These are phyloP conservation scores for Trichoderma aggressivum DNA, from an alignment of 2,329 filamentous ascomycete species.

Conservation along the genomic window DNA sequence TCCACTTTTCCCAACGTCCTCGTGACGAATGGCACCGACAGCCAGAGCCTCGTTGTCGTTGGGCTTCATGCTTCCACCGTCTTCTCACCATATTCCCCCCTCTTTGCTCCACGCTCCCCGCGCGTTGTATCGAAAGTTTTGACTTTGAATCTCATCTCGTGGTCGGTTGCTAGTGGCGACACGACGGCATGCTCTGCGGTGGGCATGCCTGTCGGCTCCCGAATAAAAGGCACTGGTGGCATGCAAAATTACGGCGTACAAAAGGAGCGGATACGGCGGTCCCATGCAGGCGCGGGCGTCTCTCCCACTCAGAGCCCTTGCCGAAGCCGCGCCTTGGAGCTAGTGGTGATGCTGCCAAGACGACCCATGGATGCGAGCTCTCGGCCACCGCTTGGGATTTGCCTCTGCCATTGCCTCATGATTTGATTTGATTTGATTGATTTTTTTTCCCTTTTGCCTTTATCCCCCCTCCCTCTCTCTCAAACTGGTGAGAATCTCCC, in stretches of 20 bases:
- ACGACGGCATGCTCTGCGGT: neutral
- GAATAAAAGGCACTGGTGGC: neutral
- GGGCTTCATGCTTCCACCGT: neutral
- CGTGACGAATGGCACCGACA: neutral
- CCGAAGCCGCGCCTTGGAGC: neutral
- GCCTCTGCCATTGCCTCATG: neutral
- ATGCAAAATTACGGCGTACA: neutral
- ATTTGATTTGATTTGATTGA: neutral
- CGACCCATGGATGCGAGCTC: neutral
- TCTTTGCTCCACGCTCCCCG: neutral
- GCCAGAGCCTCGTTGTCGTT: neutral
- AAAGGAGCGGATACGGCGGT: neutral
- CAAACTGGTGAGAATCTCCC: neutral
- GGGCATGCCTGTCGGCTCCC: neutral
- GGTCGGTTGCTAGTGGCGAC: constrained; percentile 6
- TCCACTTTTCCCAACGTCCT: neutral
- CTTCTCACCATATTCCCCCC: neutral
- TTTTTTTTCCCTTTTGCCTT: neutral
- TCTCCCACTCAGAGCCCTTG: neutral
- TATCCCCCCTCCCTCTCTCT: neutral
- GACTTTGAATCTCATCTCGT: constrained; percentile 1
- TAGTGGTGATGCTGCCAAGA: constrained; percentile 1
- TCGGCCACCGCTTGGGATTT: neutral
- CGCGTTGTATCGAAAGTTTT: neutral
- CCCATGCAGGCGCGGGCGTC: neutral